A percentile compares a stretch with the other conserved stretches of the same genome.
phyloP scores from a whole-genome alignment of 306 rosid species.

The Oxytropis ochrocephala region DNA sequence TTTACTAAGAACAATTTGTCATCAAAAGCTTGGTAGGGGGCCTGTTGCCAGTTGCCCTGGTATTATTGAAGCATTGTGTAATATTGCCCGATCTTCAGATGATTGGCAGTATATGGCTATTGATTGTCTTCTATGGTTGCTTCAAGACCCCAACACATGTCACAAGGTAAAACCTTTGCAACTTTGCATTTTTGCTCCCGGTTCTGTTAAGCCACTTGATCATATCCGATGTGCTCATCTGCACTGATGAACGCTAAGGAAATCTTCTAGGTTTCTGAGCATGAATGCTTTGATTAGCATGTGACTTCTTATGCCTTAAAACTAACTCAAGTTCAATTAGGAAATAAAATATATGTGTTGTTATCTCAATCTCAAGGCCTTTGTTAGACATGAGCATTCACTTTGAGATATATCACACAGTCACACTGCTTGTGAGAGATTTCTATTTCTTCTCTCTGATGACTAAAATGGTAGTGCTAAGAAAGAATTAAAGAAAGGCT shows the following conservation, averaged over 20 bases:
- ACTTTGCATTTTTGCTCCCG: background rate
- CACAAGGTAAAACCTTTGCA: slow-evolving; percentile 55
- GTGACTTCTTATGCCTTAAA: background rate
- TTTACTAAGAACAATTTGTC: slow-evolving; percentile 85
- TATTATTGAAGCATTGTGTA: slow-evolving; percentile 83
- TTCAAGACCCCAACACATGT: slow-evolving; percentile 84
- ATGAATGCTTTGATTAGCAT: background rate
- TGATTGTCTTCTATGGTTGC: slow-evolving; percentile 95
- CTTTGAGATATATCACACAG: background rate
- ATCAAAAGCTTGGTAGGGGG: slow-evolving; percentile 93
- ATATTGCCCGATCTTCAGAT: slow-evolving; percentile 86
- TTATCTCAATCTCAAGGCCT: background rate
- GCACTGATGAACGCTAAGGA: background rate
- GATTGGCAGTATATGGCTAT: slow-evolving; percentile 99
- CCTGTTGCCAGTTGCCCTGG: slow-evolving; percentile 83
- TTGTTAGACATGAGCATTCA: background rate
- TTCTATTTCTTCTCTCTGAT: background rate
- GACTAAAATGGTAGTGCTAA: background rate
- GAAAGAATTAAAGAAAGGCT: slow-evolving; percentile 6
- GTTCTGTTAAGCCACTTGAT: background rate
- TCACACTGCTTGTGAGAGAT: background rate
- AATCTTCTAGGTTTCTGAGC: background rate
- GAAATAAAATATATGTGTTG: background rate
- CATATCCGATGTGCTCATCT: background rate
- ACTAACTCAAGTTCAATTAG: background rate